Evolutionary conservation across 2,329 filamentous ascomycete genomes (phyloP).

Genomic region (Fusarium citri): DNA sequence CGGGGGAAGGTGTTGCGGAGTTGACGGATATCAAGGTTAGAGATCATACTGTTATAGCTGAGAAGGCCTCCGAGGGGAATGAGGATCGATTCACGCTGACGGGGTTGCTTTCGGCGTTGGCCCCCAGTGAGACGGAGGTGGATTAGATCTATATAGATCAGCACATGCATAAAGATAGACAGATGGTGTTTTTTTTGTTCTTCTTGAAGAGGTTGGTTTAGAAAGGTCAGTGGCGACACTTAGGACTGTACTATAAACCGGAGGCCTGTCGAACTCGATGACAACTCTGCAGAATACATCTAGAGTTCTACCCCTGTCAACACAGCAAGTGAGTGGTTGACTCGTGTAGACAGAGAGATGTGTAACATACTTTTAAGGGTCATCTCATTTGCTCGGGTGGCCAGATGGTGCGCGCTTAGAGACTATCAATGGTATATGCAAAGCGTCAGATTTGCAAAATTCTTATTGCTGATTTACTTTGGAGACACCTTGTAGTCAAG

Average conservation of each 20-base stretch:
- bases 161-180: not conserved
- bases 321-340: not conserved
- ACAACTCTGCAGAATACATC: not conserved
- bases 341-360: not conserved
- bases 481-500: not conserved
- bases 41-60: conserved; percentile 25
- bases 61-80: not conserved
- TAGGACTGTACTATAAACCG: not conserved
- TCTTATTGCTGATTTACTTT: not conserved
- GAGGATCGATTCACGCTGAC: conserved; percentile 3
- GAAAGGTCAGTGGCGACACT: not conserved
- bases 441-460: not conserved
- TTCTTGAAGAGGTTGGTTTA: not conserved
- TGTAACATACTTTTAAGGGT: not conserved
- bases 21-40: conserved; percentile 18
- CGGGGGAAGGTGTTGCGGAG: conserved; percentile 2
- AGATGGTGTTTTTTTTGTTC: not conserved
- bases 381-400: too few species aligned
- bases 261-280: not conserved
- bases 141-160: not conserved
- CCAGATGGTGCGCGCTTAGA: not conserved
- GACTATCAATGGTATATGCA: not conserved
- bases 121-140: not conserved
- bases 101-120: conserved; percentile 18
- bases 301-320: not conserved